Evolutionary conservation across 2,329 filamentous ascomycete genomes (phyloP).

Genomic region (Hypoxylon sp.): DNA sequence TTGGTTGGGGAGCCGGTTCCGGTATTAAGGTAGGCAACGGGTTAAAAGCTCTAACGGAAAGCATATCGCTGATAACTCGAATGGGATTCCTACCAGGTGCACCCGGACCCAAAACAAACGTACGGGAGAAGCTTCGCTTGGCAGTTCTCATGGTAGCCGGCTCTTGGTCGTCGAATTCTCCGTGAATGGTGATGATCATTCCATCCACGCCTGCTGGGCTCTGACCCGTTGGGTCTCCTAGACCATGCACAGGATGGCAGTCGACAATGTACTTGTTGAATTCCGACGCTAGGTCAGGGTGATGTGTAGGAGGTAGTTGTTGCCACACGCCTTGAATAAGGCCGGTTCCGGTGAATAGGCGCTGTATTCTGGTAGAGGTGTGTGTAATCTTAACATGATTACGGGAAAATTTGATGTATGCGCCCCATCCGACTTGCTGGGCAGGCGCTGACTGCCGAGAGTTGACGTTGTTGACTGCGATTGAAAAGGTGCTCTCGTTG

Average conservation of each 20-base stretch:
- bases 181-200: slow-evolving; percentile 83
- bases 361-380: slow-evolving; percentile 71
- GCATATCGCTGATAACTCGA: slow-evolving; percentile 84
- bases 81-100: slow-evolving; percentile 74
- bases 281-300: slow-evolving; percentile 78
- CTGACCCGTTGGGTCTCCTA: slow-evolving; percentile 78
- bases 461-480: slow-evolving; percentile 75
- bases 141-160: slow-evolving; percentile 67
- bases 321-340: slow-evolving; percentile 79
- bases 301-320: slow-evolving; percentile 78
- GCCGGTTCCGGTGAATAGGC: slow-evolving; percentile 74
- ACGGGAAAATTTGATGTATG: slow-evolving; percentile 83
- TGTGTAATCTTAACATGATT: slow-evolving; percentile 81
- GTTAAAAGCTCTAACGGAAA: slow-evolving; percentile 78
- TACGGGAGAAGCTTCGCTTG: slow-evolving; percentile 85
- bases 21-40: slow-evolving; percentile 60
- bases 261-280: slow-evolving; percentile 85
- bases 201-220: slow-evolving; percentile 79
- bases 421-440: slow-evolving; percentile 72
- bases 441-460: slow-evolving; percentile 65
- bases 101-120: slow-evolving; percentile 83
- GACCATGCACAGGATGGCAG: slow-evolving; percentile 79
- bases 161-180: slow-evolving; percentile 85
- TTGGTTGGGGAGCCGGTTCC: slow-evolving; percentile 46
- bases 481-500: slow-evolving; percentile 79